phyloP scores from a whole-genome alignment of 2,329 filamentous ascomycete species.

The Tricladium varicosporioides region DNA sequence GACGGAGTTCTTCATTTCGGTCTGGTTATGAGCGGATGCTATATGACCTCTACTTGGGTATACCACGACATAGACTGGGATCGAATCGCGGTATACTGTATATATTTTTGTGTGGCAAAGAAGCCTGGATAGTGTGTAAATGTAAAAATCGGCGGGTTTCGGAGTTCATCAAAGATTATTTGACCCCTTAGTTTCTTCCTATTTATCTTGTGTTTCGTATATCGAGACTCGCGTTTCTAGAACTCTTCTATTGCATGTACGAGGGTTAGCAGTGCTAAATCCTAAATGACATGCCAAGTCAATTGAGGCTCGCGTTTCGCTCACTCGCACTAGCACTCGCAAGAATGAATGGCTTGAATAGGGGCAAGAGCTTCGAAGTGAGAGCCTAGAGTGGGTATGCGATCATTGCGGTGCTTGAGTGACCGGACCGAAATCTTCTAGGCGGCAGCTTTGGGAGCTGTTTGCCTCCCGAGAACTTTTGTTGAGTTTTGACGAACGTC shows the following conservation, averaged over 20 bases:
- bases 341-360: not conserved
- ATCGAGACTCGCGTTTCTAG: too few relatives aligned
- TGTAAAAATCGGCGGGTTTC: not conserved
- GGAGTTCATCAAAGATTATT: not conserved
- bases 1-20: not conserved
- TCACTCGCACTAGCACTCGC: too few relatives aligned
- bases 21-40: too few relatives aligned
- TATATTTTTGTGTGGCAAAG: not conserved
- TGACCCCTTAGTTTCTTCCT: not conserved
- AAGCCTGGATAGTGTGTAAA: not conserved
- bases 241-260: too few relatives aligned
- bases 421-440: not conserved
- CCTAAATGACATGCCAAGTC: too few relatives aligned
- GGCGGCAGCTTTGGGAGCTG: not conserved
- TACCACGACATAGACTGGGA: not conserved
- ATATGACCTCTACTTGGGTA: not conserved
- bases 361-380: not conserved
- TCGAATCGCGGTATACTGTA: not conserved
- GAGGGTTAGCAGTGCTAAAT: too few relatives aligned
- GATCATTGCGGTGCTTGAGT: not conserved
- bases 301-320: too few relatives aligned
- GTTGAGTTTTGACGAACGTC: too few relatives aligned
- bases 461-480: too few relatives aligned
- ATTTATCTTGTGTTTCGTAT: too few relatives aligned
- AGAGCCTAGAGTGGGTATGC: not conserved